phyloP scores from a whole-genome alignment of 177 flowering plant species.

The Vitis hybrid region DNA sequence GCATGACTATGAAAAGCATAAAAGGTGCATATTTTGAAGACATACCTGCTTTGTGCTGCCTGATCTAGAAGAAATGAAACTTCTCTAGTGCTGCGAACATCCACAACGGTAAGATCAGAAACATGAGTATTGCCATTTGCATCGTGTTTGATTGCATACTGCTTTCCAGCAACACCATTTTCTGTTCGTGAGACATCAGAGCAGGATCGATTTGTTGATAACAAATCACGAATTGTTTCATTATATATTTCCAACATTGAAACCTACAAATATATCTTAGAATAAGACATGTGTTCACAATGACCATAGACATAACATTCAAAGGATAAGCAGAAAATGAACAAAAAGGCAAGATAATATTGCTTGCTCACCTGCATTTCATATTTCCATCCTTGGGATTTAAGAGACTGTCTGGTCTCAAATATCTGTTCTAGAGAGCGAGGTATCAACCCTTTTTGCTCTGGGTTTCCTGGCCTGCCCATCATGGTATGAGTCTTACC shows the following conservation, averaged over 20 bases:
- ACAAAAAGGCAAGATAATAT: background rate
- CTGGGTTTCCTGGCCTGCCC: constrained; percentile 1
- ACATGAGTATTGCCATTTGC: constrained; percentile 82
- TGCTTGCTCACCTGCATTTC: background rate
- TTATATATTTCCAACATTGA: constrained; percentile 98
- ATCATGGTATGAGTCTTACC: constrained; percentile 9
- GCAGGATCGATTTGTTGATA: constrained; percentile 46
- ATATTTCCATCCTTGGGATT: constrained; percentile 4
- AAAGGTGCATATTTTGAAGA: background rate
- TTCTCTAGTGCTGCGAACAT: constrained; percentile 76
- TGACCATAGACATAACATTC: background rate
- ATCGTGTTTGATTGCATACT: constrained; percentile 85
- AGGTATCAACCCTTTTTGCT: constrained; percentile 8
- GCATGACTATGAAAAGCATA: background rate
- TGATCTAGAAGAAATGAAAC: constrained; percentile 78
- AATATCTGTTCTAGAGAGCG: constrained; percentile 10
- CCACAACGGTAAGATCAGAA: constrained; percentile 85
- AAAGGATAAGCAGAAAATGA: background rate
- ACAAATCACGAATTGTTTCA: constrained; percentile 89
- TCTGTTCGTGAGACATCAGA: constrained; percentile 43
- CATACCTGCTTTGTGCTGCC: constrained; percentile 94
- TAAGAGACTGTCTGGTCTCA: constrained; percentile 3
- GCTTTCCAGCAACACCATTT: constrained; percentile 53
- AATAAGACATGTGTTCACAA: background rate
- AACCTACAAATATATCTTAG: constrained; percentile 48